Evolutionary conservation across 768 basidiomycete genomes (phyloP).

Genomic region (Melanogaster broomeanus): DNA sequence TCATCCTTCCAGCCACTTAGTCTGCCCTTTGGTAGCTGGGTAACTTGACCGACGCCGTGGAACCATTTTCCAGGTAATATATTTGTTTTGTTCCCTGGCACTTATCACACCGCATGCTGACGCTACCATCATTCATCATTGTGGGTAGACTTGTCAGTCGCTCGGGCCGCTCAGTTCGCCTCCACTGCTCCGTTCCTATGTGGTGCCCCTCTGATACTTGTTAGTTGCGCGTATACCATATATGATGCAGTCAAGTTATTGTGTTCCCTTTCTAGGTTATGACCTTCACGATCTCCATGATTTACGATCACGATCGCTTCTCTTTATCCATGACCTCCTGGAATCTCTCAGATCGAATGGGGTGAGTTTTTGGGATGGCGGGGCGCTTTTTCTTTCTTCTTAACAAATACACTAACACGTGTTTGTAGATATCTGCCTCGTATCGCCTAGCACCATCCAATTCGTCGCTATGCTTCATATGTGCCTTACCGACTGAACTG

Average conservation of each 20-base stretch:
- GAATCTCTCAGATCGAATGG: constrained; percentile 60
- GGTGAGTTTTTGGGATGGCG: constrained; percentile 39
- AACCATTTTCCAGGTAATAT: constrained; percentile 60
- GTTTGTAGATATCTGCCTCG: constrained; percentile 56
- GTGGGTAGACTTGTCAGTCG: constrained; percentile 46
- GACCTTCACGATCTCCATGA: constrained; percentile 73
- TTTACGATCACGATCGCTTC: constrained; percentile 58
- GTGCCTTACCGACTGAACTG: constrained; percentile 47
- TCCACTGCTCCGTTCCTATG: constrained; percentile 70
- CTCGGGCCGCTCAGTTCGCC: constrained; percentile 50
- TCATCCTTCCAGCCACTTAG: constrained; percentile 6
- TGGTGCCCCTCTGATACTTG: constrained; percentile 63
- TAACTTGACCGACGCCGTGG: constrained; percentile 56
- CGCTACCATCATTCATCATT: constrained; percentile 5
- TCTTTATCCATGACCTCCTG: constrained; percentile 65
- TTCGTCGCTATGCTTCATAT: constrained; percentile 60
- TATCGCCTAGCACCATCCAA: constrained; percentile 65
- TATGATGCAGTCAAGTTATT: not conserved
- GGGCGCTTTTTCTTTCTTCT: constrained; percentile 4
- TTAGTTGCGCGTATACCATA: constrained; percentile 31
- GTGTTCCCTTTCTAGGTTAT: constrained; percentile 42
- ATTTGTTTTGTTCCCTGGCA: not conserved
- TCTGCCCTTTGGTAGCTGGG: constrained; percentile 41
- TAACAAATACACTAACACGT: constrained; percentile 6
- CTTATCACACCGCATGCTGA: not conserved